Conservation (phyloP, 805 yeast species). For the Yarrowia sp. region DNA sequence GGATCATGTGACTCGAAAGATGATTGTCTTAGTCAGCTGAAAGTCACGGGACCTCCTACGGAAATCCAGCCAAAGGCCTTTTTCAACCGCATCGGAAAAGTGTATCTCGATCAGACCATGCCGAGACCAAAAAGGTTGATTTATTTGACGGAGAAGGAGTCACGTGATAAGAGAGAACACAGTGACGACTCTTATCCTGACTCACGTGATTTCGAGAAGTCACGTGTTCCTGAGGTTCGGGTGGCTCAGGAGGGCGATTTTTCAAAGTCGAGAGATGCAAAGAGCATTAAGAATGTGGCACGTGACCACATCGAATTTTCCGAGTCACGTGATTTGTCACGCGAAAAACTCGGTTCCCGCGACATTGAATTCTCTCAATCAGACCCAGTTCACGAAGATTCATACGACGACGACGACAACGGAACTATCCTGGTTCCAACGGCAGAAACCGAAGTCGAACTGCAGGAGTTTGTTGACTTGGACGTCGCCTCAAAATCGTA, state of each 20-base stretch:
- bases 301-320: neutral
- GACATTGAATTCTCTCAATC: neutral
- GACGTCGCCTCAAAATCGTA: neutral
- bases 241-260: neutral
- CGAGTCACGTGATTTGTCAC: neutral
- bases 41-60: neutral
- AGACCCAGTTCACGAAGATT: neutral
- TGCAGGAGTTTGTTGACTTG: neutral
- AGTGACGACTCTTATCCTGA: too few species aligned
- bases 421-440: neutral
- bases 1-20: neutral
- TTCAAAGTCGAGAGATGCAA: neutral
- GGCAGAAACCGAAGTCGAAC: neutral
- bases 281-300: neutral
- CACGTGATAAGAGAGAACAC: neutral
- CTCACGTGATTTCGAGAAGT: too few species aligned
- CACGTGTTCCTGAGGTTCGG: neutral
- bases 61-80: neutral
- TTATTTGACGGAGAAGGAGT: neutral
- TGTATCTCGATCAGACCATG: neutral
- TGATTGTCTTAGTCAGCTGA: neutral
- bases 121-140: neutral
- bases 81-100: neutral
- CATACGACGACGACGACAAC: conserved; percentile 9
- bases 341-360: neutral